Evolutionary conservation across 805 yeast genomes (phyloP).

Genomic region (Starmerella apis): DNA sequence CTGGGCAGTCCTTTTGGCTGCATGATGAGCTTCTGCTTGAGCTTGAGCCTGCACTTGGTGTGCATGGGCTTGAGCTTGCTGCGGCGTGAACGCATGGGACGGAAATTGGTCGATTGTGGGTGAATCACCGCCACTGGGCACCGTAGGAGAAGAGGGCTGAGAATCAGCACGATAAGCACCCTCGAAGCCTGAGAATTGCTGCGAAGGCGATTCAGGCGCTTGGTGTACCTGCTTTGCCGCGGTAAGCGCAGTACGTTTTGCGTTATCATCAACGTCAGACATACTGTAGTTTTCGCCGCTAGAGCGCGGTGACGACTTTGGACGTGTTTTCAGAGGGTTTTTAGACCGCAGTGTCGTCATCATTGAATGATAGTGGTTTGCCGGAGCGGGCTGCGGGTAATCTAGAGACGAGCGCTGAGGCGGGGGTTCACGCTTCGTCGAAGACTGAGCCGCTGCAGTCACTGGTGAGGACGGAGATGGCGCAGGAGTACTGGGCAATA

Average conservation of each 20-base stretch:
- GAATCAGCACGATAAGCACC: slow-evolving; percentile 17
- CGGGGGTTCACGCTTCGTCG: background rate
- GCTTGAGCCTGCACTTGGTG: background rate
- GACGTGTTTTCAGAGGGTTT: slow-evolving; percentile 15
- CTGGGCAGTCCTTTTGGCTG: slow-evolving; percentile 10
- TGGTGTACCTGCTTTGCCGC: slow-evolving; percentile 17
- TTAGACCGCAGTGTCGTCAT: slow-evolving; percentile 20
- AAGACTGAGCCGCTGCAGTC: background rate
- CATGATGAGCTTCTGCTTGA: background rate
- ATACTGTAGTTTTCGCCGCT: slow-evolving; percentile 15
- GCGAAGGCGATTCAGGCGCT: slow-evolving; percentile 5
- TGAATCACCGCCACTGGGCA: slow-evolving; percentile 3
- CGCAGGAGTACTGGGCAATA: background rate
- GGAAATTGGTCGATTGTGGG: slow-evolving; percentile 6
- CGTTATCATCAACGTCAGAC: slow-evolving; percentile 9
- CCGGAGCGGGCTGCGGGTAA: slow-evolving; percentile 20
- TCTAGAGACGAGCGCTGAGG: slow-evolving; percentile 20
- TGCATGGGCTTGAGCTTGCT: background rate
- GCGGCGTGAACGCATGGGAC: background rate
- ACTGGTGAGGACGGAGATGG: background rate
- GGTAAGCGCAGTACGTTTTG: slow-evolving; percentile 10
- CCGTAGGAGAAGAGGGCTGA: slow-evolving; percentile 16
- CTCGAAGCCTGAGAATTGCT: slow-evolving; percentile 21
- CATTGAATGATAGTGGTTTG: slow-evolving; percentile 17
- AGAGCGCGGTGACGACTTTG: slow-evolving; percentile 11